phyloP scores from a whole-genome alignment of 108 stramenopile genomes.

The Stephanodiscus minutulus region DNA sequence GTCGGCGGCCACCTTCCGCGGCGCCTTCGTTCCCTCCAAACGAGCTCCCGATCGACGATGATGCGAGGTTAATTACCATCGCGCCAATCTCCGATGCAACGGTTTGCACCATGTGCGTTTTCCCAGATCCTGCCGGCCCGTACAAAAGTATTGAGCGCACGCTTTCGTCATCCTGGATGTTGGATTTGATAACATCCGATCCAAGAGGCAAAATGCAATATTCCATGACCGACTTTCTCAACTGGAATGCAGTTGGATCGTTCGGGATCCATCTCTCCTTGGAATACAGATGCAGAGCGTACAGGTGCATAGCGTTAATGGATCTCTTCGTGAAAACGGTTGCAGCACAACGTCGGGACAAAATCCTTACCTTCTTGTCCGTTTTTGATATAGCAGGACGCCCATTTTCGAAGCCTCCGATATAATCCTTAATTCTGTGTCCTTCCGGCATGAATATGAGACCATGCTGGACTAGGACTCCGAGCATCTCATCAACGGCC shows the following conservation, averaged over 20 bases:
- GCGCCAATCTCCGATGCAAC: slow-evolving; percentile 82
- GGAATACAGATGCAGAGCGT: neutral
- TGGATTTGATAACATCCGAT: slow-evolving; percentile 37
- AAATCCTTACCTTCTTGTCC: slow-evolving; percentile 39
- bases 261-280: slow-evolving; percentile 64
- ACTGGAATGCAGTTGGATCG: slow-evolving; percentile 73
- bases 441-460: slow-evolving; percentile 44
- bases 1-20: too few species aligned
- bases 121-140: slow-evolving; percentile 74
- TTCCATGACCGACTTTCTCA: slow-evolving; percentile 71
- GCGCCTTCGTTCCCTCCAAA: slow-evolving; percentile 72
- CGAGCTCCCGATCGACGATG: slow-evolving; percentile 53
- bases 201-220: slow-evolving; percentile 76
- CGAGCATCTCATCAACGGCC: slow-evolving; percentile 69
- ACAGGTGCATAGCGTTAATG: neutral
- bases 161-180: slow-evolving; percentile 40
- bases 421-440: slow-evolving; percentile 41
- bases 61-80: slow-evolving; percentile 77
- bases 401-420: slow-evolving; percentile 53
- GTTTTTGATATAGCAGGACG: slow-evolving; percentile 27
- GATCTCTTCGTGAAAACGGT: neutral
- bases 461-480: slow-evolving; percentile 59
- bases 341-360: neutral
- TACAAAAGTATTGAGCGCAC: slow-evolving; percentile 73
- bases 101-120: slow-evolving; percentile 83